phyloP scores from a whole-genome alignment of 2,329 filamentous ascomycete species.

The Exophiala phaeomuriformis region DNA sequence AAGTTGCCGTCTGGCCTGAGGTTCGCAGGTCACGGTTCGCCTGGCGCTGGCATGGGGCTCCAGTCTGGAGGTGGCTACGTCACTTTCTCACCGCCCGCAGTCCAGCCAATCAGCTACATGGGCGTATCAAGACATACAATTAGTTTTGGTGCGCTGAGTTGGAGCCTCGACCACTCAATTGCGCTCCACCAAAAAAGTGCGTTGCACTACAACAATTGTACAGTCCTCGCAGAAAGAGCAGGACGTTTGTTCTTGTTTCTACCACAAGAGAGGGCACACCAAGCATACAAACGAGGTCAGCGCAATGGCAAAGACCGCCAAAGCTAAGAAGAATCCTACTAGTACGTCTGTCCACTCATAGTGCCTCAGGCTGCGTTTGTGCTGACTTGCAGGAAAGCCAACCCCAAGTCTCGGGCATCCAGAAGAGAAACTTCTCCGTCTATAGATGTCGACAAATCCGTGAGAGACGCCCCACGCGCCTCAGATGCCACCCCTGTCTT shows the following conservation, averaged over 20 bases:
- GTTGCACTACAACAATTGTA: neutral
- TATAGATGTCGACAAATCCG: slow-evolving; percentile 46
- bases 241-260: no score
- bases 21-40: neutral
- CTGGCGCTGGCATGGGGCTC: no score
- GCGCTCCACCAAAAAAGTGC: neutral
- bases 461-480: slow-evolving; percentile 37
- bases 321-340: slow-evolving; percentile 13
- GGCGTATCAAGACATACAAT: no score
- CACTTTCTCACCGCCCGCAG: neutral
- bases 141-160: no score
- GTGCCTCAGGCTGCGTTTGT: neutral
- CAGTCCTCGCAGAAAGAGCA: no score
- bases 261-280: no score
- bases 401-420: slow-evolving; percentile 53
- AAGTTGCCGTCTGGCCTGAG: neutral
- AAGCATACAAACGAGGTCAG: neutral
- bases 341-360: neutral
- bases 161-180: neutral
- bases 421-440: slow-evolving; percentile 51
- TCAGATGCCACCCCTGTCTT: slow-evolving; percentile 32
- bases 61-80: neutral
- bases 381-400: slow-evolving; percentile 34
- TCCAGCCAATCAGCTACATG: neutral
- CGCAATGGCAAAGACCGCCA: slow-evolving; percentile 26